Evolutionary conservation across 2,329 filamentous ascomycete genomes (phyloP), one percentile per base, ranked within the genome.

Genomic region (Arthrobotrys sphaeroides): DNA sequence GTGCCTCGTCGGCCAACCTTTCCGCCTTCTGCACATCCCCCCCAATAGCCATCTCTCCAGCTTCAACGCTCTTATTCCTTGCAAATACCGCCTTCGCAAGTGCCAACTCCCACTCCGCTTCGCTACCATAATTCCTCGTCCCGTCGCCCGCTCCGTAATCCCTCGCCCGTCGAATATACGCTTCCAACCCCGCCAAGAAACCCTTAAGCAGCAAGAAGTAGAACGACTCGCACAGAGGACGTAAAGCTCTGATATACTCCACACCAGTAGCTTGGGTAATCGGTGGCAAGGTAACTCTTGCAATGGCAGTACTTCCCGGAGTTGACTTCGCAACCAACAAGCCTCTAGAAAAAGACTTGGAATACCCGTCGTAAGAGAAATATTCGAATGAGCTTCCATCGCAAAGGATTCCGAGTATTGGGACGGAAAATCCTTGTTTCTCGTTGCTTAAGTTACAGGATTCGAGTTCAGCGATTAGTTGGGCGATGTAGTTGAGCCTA

Each of bases 161-260:
- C 22, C 72, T 59, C 5, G 72, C 72, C 9, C 72, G 72, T 6
- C 72, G 55, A 45, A 75, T 75, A 26, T 75, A 69, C n/a, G 72
- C 72, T 38, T 75, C 72, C 28, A 75, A 36, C 5, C 72, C 72
- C 1, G 72, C 72, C 38, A 75, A 65, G 40, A 75, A 75, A 1
- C 72, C 72, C 18, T 75, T 75, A 3, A 75, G 33, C 24, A 75
- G 33, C n/a, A 75, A 49, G 40, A 75, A 75, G 13, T 75, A 75
- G 18, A 75, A 75, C 1, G 64, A 69, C 18, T 75, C 72, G n/a
- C 72, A 75, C 0, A 75, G 49, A 18, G 72, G 72, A 7, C 72
- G 64, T 16, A 75, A 22, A 26, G 57, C 57, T 18, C 72, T 38
- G 20, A 75, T 75, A 28, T 75, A 75, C 31, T 75, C 72, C 1